These are phyloP conservation scores for Rhodamnia argentea DNA, from an alignment of 345 rosid species.

Conservation along the genomic window DNA sequence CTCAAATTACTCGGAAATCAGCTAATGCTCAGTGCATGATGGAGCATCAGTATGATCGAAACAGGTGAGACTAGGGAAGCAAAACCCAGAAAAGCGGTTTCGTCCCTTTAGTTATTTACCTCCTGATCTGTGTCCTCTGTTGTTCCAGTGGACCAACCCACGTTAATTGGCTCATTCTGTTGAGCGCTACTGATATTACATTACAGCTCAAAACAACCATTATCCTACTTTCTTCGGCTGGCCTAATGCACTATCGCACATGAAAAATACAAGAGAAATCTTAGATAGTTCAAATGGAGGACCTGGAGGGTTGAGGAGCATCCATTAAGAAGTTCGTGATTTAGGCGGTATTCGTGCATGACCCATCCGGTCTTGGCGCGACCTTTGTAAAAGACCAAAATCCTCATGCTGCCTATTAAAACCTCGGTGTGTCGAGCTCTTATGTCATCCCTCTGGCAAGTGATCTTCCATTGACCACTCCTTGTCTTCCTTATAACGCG, in stretches of 20 bases:
- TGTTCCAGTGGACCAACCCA: neutral
- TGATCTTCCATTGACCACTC: constrained; percentile 1
- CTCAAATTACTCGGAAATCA: neutral
- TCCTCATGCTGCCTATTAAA: neutral
- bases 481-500: neutral
- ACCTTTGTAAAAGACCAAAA: neutral
- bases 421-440: neutral
- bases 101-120: neutral
- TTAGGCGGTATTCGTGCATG: constrained; percentile 6
- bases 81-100: neutral
- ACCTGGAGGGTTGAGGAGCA: neutral
- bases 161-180: neutral
- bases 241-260: neutral
- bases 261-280: neutral
- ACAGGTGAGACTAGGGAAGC: neutral
- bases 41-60: neutral
- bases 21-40: neutral
- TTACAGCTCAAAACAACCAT: neutral
- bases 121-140: neutral
- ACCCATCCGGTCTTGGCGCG: neutral
- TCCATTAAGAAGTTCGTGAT: neutral
- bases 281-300: neutral
- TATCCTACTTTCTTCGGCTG: neutral
- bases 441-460: neutral
- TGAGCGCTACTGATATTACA: neutral